These are phyloP conservation scores for Amanita phalloides DNA, from an alignment of 768 basidiomycete genomes.

Conservation along the genomic window DNA sequence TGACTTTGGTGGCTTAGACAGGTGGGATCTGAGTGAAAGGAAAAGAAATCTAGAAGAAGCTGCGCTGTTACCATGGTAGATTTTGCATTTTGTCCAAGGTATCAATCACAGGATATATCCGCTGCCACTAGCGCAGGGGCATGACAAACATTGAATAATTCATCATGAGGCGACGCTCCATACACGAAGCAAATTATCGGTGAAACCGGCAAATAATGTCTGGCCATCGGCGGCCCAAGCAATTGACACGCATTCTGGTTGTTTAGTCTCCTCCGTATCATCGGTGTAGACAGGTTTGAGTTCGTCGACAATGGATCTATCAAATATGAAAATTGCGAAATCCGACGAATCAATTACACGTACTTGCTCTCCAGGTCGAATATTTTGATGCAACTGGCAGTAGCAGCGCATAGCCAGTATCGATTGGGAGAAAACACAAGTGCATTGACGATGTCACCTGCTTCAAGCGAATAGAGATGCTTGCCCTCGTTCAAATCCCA, in stretches of 20 bases:
- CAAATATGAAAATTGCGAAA: slow-evolving; percentile 4
- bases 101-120: not conserved
- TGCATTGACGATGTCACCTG: slow-evolving; percentile 96
- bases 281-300: slow-evolving; percentile 92
- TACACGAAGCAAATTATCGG: slow-evolving; percentile 87
- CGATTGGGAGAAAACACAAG: slow-evolving; percentile 99
- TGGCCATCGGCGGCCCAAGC: slow-evolving; percentile 99
- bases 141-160: slow-evolving; percentile 9
- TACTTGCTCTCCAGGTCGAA: slow-evolving; percentile 99
- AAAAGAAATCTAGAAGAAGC: slow-evolving; percentile 38
- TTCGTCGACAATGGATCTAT: slow-evolving; percentile 94
- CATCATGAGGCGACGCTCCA: slow-evolving; percentile 73
- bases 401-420: slow-evolving; percentile 99
- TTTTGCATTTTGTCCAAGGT: not conserved
- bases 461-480: slow-evolving; percentile 99
- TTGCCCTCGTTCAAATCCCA: slow-evolving; percentile 99
- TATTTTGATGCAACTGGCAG: slow-evolving; percentile 95
- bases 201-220: slow-evolving; percentile 95
- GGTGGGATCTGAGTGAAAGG: slow-evolving; percentile 59
- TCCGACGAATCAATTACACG: slow-evolving; percentile 21
- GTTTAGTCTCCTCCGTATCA: slow-evolving; percentile 55
- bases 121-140: not conserved
- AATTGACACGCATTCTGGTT: slow-evolving; percentile 92
- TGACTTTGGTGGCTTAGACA: slow-evolving; percentile 67
- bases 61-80: not conserved